Evolutionary conservation across 331 rosid genomes (phyloP), one percentile per base, ranked within the genome.

Genomic region (Arachis monticola): DNA sequence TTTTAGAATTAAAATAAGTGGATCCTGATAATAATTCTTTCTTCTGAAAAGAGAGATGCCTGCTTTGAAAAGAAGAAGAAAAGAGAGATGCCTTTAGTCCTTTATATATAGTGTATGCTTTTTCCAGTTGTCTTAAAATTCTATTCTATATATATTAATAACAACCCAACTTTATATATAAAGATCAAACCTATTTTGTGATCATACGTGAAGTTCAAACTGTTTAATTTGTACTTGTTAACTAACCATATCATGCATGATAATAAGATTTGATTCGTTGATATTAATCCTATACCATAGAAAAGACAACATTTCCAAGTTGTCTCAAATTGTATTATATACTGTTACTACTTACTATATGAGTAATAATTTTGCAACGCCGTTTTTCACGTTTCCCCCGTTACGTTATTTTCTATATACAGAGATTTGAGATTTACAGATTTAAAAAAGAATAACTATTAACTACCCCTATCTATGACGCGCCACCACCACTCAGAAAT

Each of bases 401-500:
- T 35, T 35, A 35, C 38, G 72, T 86, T 82, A 82, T n/a, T n/a
- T 75, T 77, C 72, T 81, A 74, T 80, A 14, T 80, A 58, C 71
- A 69, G 14, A 56, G 70, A 58, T 65, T n/a, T 3, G 12, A 2
- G 47, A 2, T 4, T 50, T 9, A 8, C 55, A 5, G 3, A 6
- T 27, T 58, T 9, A 31, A 74, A 14, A 71, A 74, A 71, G 14
- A 76, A 63, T n/a, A n/a, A n/a, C n/a, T n/a, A n/a, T n/a, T 70
- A 62, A 74, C 46, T 57, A 72, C 41, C 66, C 35, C 75, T 41
- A 67, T 44, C 81, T 35, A 35, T n/a, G n/a, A 65, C 86, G 83
- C 76, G 82, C 78, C 53, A 74, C 60, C 55, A 69, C 13, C 82
- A 35, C 89, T 56, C 79, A 77, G 62, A 85, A 40, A 67, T 87